Evolutionary conservation across 2,329 filamentous ascomycete genomes (phyloP), one percentile per base, ranked within the genome.

Genomic region (Coleophoma crateriformis): DNA sequence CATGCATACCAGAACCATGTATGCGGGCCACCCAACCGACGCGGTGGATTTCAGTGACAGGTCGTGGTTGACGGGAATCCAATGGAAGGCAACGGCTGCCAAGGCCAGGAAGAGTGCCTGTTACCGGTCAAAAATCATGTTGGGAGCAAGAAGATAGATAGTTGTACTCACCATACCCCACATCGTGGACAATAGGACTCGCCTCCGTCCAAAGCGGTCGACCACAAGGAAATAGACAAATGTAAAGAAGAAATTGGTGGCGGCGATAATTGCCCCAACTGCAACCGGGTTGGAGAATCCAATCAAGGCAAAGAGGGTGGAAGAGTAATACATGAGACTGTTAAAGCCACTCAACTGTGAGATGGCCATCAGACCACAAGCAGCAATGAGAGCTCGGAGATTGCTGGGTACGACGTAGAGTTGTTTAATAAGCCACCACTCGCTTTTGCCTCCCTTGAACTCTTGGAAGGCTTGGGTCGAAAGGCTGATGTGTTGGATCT

Each of bases 341-440:
- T 74, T 74, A 61, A 74, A 74, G 3, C 72, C 72, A 2, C 66
- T 64, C n/a, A 75, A 47, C 35, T 78, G 75, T 13, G 67, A 71
- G 39, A 77, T 71, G 15, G 72, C 74, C 73, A 77, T 77, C n/a
- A 77, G 58, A n/a, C 71, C 69, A 48, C 74, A 77, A 3, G 71
- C 74, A 39, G 67, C 63, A 37, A 75, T 58, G 13, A 76, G 61
- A 12, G 73, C 72, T 11, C 74, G 67, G 43, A 73, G 65, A 49
- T 74, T 75, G n/a, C 63, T 57, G 1, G 70, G 68, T 13, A 68
- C 61, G 12, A 64, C 62, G 49, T 76, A 72, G 20, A 78, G 68
- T 55, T 74, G 69, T 58, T 73, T 74, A 49, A 73, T 58, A 10
- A 70, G 64, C 55, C 65, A 70, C 61, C 69, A 71, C 3, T 60